phyloP scores from a whole-genome alignment of 768 basidiomycete species.

The Lactifluus echinatus region DNA sequence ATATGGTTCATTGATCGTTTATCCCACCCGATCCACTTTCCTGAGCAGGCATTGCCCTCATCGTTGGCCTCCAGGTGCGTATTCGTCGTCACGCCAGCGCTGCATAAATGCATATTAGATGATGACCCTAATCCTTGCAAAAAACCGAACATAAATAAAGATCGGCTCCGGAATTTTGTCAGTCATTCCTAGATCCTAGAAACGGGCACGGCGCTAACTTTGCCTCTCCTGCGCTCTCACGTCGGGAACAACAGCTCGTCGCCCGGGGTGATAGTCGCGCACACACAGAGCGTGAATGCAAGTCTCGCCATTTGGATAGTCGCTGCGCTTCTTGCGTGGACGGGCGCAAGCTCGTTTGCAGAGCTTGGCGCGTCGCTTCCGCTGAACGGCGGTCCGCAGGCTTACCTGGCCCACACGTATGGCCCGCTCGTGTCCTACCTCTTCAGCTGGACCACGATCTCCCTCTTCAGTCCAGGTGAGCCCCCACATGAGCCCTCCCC shows the following conservation, averaged over 20 bases:
- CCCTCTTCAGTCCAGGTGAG: not conserved
- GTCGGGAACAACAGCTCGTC: not conserved
- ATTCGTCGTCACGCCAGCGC: not conserved
- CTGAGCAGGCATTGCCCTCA: conserved; percentile 1
- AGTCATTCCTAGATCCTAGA: not conserved
- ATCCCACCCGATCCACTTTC: not conserved
- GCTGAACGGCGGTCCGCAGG: conserved; percentile 4
- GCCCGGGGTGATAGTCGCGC: conserved; percentile 3
- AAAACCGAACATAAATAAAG: too few species aligned
- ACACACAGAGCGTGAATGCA: not conserved
- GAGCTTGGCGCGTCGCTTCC: conserved; percentile 7
- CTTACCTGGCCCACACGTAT: conserved; percentile 5
- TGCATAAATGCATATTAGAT: not conserved
- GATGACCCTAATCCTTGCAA: not conserved
- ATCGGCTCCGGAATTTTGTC: conserved; percentile 11
- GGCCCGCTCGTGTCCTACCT: conserved; percentile 5
- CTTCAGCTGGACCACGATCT: conserved; percentile 3
- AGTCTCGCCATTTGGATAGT: not conserved
- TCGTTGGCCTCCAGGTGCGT: conserved; percentile 3
- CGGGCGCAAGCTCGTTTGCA: conserved; percentile 4
- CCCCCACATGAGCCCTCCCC: not conserved
- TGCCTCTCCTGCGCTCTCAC: too few species aligned
- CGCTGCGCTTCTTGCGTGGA: conserved; percentile 1
- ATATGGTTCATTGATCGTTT: too few species aligned
- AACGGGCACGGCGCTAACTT: not conserved